These are phyloP conservation scores for Geotrichum ghanense DNA, from an alignment of 805 yeast species.

Conservation along the genomic window DNA sequence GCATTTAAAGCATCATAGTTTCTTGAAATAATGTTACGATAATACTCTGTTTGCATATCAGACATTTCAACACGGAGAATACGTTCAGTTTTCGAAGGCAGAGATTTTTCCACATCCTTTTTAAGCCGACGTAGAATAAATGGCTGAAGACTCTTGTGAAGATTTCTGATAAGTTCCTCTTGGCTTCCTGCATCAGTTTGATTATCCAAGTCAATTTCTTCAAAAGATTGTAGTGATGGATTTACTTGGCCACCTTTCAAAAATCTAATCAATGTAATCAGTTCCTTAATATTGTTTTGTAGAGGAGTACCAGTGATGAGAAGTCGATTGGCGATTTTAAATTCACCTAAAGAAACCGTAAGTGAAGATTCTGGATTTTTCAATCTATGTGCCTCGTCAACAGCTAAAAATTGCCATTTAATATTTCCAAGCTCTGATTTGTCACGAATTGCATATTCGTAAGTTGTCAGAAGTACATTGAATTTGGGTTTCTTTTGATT, in stretches of 20 bases:
- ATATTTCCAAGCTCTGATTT: constrained; percentile 65
- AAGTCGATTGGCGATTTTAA: constrained; percentile 73
- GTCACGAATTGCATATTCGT: constrained; percentile 92
- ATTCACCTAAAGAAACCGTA: constrained; percentile 75
- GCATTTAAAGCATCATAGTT: constrained; percentile 86
- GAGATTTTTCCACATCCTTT: constrained; percentile 93
- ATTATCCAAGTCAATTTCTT: constrained; percentile 82
- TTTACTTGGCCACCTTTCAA: constrained; percentile 89
- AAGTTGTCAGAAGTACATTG: constrained; percentile 86
- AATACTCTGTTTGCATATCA: constrained; percentile 89
- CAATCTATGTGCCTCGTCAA: constrained; percentile 95
- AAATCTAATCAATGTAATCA: constrained; percentile 90
- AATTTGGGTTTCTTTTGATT: constrained; percentile 66
- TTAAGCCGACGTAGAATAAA: constrained; percentile 86
- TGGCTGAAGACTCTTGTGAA: constrained; percentile 80
- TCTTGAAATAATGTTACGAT: constrained; percentile 83
- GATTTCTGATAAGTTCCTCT: constrained; percentile 75
- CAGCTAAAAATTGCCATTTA: constrained; percentile 94
- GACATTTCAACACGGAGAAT: constrained; percentile 91
- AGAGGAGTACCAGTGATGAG: constrained; percentile 97
- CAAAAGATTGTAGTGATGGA: constrained; percentile 45
- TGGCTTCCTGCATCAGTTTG: constrained; percentile 68
- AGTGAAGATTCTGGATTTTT: constrained; percentile 90
- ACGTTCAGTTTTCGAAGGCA: constrained; percentile 93
- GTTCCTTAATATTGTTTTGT: constrained; percentile 89